Evolutionary conservation across 352 stramenopile genomes (phyloP).

Genomic region (Phytophthora agathidicida): DNA sequence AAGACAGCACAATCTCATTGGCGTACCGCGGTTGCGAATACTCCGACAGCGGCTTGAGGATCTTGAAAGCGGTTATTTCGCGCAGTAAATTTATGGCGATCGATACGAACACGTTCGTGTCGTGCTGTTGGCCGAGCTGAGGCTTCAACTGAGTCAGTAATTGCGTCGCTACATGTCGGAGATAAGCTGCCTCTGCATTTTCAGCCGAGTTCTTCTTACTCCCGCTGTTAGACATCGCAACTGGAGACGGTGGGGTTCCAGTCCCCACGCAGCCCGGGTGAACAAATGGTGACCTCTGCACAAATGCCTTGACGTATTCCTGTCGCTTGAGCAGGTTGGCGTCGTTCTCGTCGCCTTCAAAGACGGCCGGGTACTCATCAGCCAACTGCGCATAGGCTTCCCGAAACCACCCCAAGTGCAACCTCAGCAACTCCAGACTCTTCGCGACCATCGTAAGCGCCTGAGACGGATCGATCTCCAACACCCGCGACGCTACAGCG

Average conservation of each 20-base stretch:
- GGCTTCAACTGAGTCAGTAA: conserved; percentile 69
- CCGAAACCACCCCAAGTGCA: conserved; percentile 83
- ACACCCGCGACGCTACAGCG: conserved; percentile 54
- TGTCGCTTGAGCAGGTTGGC: conserved; percentile 58
- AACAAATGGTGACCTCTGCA: conserved; percentile 65
- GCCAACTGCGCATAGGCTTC: conserved; percentile 73
- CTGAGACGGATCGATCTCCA: conserved; percentile 75
- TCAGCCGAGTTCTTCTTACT: conserved; percentile 39
- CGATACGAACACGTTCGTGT: conserved; percentile 69
- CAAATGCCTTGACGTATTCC: conserved; percentile 58
- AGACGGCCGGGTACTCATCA: conserved; percentile 62
- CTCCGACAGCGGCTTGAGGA: conserved; percentile 69
- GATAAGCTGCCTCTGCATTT: conserved; percentile 56
- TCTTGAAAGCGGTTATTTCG: conserved; percentile 67
- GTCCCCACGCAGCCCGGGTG: conserved; percentile 66
- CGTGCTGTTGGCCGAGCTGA: conserved; percentile 55
- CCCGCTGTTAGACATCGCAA: background rate
- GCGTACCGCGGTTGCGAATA: conserved; percentile 73
- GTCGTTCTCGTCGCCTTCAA: conserved; percentile 62
- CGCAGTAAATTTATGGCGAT: conserved; percentile 71
- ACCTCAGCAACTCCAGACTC: conserved; percentile 63
- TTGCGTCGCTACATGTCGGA: conserved; percentile 72
- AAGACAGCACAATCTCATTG: conserved; percentile 65
- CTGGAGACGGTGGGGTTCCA: conserved; percentile 5
- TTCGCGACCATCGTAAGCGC: conserved; percentile 69